Conservation (phyloP, 805 yeast species). For the Metschnikowia drakensbergensis region DNA sequence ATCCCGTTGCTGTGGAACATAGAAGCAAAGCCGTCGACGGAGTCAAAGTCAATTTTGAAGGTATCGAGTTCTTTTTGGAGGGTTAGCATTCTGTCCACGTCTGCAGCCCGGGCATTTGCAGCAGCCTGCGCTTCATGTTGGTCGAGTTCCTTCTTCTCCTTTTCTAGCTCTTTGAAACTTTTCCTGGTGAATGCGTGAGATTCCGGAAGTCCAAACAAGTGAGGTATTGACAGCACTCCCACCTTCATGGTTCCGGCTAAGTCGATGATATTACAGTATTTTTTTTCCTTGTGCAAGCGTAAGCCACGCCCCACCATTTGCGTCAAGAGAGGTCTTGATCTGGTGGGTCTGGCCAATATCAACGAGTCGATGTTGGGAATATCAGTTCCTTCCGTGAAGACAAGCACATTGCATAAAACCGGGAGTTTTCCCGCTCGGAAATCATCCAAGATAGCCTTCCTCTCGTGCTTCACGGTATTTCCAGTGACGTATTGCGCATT, state of each 20-base stretch:
- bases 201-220: slow-evolving; percentile 37
- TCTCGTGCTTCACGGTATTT: slow-evolving; percentile 47
- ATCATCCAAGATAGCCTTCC: slow-evolving; percentile 50
- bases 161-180: slow-evolving; percentile 11
- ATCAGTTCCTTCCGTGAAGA: slow-evolving; percentile 93
- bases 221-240: slow-evolving; percentile 55
- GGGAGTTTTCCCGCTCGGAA: slow-evolving; percentile 62
- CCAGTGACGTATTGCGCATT: slow-evolving; percentile 72
- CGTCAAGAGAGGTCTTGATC: slow-evolving; percentile 61
- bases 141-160: slow-evolving; percentile 9
- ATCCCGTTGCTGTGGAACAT: slow-evolving; percentile 6
- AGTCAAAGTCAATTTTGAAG: slow-evolving; percentile 28
- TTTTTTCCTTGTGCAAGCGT: slow-evolving; percentile 57
- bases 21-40: slow-evolving; percentile 37
- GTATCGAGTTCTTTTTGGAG: slow-evolving; percentile 12
- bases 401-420: slow-evolving; percentile 82
- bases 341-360: slow-evolving; percentile 75
- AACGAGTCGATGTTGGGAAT: slow-evolving; percentile 84
- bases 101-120: slow-evolving; percentile 13
- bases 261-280: slow-evolving; percentile 70
- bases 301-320: slow-evolving; percentile 95
- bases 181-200: slow-evolving; percentile 24
- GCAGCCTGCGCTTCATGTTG: background rate
- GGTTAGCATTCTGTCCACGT: slow-evolving; percentile 11
- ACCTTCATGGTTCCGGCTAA: slow-evolving; percentile 60